A percentile compares a stretch with the other conserved stretches of the same genome.
These are phyloP conservation scores for Bolboschoenoplectus hybrid DNA, from an alignment of 202 grass and related monocot genomes.

Conservation along the genomic window DNA sequence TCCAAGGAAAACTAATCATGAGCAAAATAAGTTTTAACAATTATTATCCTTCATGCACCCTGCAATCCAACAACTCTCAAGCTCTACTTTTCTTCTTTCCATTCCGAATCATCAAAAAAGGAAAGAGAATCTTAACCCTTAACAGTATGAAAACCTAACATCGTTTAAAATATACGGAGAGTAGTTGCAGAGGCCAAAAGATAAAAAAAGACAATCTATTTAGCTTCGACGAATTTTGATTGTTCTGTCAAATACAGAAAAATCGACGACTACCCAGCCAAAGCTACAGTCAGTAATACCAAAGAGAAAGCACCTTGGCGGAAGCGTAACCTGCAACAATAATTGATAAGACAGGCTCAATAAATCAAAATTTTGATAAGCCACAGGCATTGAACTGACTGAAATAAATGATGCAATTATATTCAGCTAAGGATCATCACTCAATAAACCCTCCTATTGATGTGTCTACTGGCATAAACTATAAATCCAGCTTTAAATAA, in stretches of 20 bases:
- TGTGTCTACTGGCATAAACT: background rate
- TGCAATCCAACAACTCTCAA: background rate
- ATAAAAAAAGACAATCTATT: background rate
- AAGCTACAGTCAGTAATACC: background rate
- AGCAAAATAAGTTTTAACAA: background rate
- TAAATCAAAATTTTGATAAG: background rate
- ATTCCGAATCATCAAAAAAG: background rate
- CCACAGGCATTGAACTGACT: background rate
- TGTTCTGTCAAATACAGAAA: slow-evolving; percentile 8
- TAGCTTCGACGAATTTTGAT: slow-evolving; percentile 21
- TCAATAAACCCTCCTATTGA: background rate
- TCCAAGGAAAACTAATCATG: background rate
- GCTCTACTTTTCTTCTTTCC: background rate
- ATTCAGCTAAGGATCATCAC: background rate
- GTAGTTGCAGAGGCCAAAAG: background rate
- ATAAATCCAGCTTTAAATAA: background rate
- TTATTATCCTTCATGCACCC: background rate
- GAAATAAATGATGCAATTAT: slow-evolving; percentile 12
- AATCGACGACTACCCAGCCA: background rate
- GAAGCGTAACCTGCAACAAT: slow-evolving; percentile 14
- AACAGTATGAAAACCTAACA: slow-evolving; percentile 7
- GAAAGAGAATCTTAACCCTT: background rate
- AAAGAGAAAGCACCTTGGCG: background rate
- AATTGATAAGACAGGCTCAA: background rate
- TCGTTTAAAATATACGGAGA: background rate